Percentiles rank a stretch among this genome's conserved stretches.
phyloP scores from a whole-genome alignment of 2,329 filamentous ascomycete genomes.

The Zymoseptoria ardabiliae region DNA sequence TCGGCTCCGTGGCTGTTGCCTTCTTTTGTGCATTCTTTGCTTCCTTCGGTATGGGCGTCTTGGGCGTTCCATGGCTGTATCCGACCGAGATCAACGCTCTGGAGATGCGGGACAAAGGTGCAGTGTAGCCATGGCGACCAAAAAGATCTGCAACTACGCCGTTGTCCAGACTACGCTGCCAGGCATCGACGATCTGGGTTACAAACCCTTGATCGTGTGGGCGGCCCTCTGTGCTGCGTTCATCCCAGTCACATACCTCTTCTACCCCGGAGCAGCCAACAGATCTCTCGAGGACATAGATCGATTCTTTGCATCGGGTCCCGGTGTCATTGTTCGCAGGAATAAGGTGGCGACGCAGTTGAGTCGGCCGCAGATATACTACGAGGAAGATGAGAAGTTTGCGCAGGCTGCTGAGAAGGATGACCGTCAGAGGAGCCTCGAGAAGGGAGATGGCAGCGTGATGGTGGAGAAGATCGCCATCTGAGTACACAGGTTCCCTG shows the following conservation, averaged over 20 bases:
- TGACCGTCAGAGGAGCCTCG: not conserved
- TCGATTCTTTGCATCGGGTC: slow-evolving; percentile 30
- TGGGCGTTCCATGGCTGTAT: slow-evolving; percentile 33
- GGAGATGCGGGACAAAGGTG: slow-evolving; percentile 22
- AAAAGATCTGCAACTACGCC: slow-evolving; percentile 41
- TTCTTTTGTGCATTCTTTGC: slow-evolving; percentile 39
- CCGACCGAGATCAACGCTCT: slow-evolving; percentile 24
- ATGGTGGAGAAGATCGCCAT: slow-evolving; percentile 17
- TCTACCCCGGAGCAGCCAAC: slow-evolving; percentile 49
- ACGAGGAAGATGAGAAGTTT: slow-evolving; percentile 18
- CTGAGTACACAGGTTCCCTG: not conserved
- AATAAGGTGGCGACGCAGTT: slow-evolving; percentile 18
- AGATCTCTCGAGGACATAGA: slow-evolving; percentile 37
- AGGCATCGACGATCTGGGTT: slow-evolving; percentile 38
- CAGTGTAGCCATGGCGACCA: slow-evolving; percentile 39
- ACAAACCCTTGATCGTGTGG: slow-evolving; percentile 50
- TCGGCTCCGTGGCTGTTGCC: slow-evolving; percentile 42
- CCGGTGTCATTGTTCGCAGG: slow-evolving; percentile 11
- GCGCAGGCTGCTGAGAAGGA: slow-evolving; percentile 9
- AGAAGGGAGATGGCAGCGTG: slow-evolving; percentile 11
- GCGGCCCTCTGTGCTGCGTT: slow-evolving; percentile 48
- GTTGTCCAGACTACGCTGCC: slow-evolving; percentile 25
- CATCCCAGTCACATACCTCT: slow-evolving; percentile 44
- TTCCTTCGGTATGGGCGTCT: slow-evolving; percentile 33
- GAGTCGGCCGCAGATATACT: slow-evolving; percentile 13